phyloP scores from a whole-genome alignment of 2,329 filamentous ascomycete species.

The Cercospora berteroae region DNA sequence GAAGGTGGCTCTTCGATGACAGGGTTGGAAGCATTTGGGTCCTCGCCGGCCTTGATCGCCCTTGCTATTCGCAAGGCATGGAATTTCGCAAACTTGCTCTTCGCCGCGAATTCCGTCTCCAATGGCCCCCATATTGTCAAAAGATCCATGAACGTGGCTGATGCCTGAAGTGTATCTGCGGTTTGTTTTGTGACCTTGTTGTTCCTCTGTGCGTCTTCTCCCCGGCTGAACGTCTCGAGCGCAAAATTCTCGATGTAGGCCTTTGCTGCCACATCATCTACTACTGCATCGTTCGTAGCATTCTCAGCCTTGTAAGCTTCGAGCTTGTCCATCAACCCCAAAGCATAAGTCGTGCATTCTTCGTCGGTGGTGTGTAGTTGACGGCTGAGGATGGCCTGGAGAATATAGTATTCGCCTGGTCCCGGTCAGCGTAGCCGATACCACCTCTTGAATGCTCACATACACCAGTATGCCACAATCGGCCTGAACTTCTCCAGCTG shows the following conservation, averaged over 20 bases:
- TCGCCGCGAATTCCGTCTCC: constrained; percentile 73
- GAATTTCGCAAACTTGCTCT: constrained; percentile 96
- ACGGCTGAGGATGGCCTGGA: constrained; percentile 84
- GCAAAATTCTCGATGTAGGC: constrained; percentile 95
- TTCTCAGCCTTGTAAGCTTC: constrained; percentile 76
- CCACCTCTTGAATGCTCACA: constrained; percentile 39
- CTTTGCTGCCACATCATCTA: constrained; percentile 80
- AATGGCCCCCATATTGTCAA: constrained; percentile 76
- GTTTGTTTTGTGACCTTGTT: constrained; percentile 71
- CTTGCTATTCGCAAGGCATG: constrained; percentile 88
- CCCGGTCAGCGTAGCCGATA: constrained; percentile 7
- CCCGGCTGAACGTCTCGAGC: constrained; percentile 79
- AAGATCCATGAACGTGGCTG: constrained; percentile 87
- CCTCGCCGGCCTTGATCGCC: constrained; percentile 83
- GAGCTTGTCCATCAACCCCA: constrained; percentile 82
- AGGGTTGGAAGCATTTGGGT: constrained; percentile 90
- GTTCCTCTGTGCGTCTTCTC: constrained; percentile 75
- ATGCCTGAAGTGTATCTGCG: constrained; percentile 88
- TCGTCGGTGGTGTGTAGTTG: constrained; percentile 74
- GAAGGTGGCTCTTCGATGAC: constrained; percentile 51
- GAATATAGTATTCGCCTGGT: constrained; percentile 82
- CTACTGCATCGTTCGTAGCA: constrained; percentile 74
- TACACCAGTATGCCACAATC: constrained; percentile 93
- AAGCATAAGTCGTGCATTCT: constrained; percentile 78
- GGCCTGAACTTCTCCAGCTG: constrained; percentile 85